Evolutionary conservation across 1,284 basidiomycete genomes (phyloP), one percentile per base, ranked within the genome.

Genomic region (Cutaneotrichosporon sp.): DNA sequence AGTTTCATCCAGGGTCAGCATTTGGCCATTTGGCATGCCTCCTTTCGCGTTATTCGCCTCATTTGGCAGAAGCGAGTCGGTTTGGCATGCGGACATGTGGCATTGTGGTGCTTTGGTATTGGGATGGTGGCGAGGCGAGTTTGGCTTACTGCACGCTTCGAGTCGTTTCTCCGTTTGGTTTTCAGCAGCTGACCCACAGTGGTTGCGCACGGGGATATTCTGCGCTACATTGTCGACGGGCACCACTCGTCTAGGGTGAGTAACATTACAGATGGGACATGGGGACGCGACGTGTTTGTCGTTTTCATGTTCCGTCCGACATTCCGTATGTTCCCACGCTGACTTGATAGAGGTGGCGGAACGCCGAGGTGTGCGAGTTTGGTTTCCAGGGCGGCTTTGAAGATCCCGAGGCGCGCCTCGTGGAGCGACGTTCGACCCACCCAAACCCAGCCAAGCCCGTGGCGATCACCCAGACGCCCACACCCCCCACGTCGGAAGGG

Each of bases 201-300:
- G 40, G 79, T 81, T 7, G 79, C 80, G 7, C 81, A 81, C 65
- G 80, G 81, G 1, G 80, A 81, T 60, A 78, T 81, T 30, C 63
- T 81, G 34, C 68, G 80, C 40, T 69, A 71, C 64, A 67, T 81
- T 36, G 75, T 72, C 1, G 75, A 80, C 42, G 73, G 76, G 0
- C 31, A 73, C 30, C 69, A 75, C 58, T 71, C 70, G 4, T 62
- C 62, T 2, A 62, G 73, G 55, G 76, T 76, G 63, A 70, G 76
- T 58, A 21, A 26, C n/a, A 49, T 49, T n/a, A 9, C 47, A 50
- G 42, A 46, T 46, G 42, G 18, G 42, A n/a, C 16, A 46, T n/a
- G 40, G 14, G 42, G 18, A 46, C 46, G 34, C 26, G 21, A 16
- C 26, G 46, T 47, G 47, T 49, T 26, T 14, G n/a, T 38, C 16